Evolutionary conservation across 768 basidiomycete genomes (phyloP).

Genomic region (Xerocomellus chrysenteron): DNA sequence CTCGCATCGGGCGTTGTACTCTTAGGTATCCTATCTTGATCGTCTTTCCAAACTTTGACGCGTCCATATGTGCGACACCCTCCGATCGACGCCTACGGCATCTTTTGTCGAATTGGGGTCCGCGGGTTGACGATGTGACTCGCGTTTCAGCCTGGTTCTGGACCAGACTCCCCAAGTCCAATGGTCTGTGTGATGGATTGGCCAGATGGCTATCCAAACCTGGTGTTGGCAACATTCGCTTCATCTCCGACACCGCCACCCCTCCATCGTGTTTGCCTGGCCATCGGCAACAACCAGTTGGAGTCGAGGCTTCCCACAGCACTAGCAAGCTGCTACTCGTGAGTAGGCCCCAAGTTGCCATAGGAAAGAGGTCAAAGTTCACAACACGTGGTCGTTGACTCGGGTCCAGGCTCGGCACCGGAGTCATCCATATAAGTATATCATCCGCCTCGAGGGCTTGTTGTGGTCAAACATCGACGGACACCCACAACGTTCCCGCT

Average conservation of each 20-base stretch:
- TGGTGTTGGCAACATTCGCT: too few relatives aligned
- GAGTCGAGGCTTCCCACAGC: too few relatives aligned
- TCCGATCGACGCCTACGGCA: constrained; percentile 2
- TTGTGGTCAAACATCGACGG: constrained; percentile 10
- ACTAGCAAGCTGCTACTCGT: too few relatives aligned
- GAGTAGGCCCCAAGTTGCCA: too few relatives aligned
- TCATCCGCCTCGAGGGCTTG: constrained; percentile 17
- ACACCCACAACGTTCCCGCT: constrained; percentile 15
- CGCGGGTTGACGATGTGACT: too few relatives aligned
- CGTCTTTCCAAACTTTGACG: neutral
- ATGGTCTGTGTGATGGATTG: too few relatives aligned
- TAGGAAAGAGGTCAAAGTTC: neutral
- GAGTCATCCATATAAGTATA: constrained; percentile 6
- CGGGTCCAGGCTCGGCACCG: neutral
- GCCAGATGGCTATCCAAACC: too few relatives aligned
- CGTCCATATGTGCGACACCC: neutral
- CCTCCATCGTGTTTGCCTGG: too few relatives aligned
- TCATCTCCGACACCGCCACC: too few relatives aligned
- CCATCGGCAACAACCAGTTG: too few relatives aligned
- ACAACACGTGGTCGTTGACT: constrained; percentile 3
- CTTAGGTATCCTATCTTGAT: neutral
- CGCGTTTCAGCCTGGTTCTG: neutral
- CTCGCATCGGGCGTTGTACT: neutral
- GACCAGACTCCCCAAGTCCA: too few relatives aligned
- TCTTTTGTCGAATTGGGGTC: too few relatives aligned